phyloP scores from a whole-genome alignment of 164 flowering plant species.

The Akebia trifoliata region DNA sequence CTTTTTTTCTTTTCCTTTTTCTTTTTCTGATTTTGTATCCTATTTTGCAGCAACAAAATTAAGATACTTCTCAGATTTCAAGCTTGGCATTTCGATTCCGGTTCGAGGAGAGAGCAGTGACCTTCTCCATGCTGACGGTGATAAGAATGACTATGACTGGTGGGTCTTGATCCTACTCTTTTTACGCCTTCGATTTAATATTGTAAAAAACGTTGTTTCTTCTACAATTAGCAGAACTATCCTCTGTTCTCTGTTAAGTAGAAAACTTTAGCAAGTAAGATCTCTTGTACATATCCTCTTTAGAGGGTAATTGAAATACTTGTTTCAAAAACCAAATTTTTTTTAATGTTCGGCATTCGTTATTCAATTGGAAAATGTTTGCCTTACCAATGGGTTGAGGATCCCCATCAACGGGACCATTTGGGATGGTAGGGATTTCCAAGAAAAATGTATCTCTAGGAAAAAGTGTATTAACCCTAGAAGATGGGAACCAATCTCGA shows the following conservation, averaged over 20 bases:
- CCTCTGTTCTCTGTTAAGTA: no score
- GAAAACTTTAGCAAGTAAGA: no score
- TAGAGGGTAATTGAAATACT: neutral
- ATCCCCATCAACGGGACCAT: no score
- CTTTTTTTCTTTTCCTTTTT: neutral
- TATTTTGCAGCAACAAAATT: conserved; percentile 58
- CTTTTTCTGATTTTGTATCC: neutral
- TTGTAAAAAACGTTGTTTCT: neutral
- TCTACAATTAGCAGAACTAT: neutral
- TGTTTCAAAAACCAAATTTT: neutral
- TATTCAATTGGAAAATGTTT: no score
- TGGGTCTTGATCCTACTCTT: conserved; percentile 26
- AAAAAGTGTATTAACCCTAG: no score
- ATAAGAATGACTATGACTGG: conserved; percentile 98
- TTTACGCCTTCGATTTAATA: neutral
- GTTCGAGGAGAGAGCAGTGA: conserved; percentile 74
- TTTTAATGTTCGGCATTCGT: neutral
- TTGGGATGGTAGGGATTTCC: no score
- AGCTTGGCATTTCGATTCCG: conserved; percentile 72
- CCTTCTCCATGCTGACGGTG: conserved; percentile 72
- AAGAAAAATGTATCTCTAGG: no score
- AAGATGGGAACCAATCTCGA: no score
- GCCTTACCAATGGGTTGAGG: no score
- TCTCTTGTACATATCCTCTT: neutral
- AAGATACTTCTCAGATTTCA: conserved; percentile 69